Conservation (phyloP, 2,329 filamentous ascomycete species). For the Diaporthe helianthi region DNA sequence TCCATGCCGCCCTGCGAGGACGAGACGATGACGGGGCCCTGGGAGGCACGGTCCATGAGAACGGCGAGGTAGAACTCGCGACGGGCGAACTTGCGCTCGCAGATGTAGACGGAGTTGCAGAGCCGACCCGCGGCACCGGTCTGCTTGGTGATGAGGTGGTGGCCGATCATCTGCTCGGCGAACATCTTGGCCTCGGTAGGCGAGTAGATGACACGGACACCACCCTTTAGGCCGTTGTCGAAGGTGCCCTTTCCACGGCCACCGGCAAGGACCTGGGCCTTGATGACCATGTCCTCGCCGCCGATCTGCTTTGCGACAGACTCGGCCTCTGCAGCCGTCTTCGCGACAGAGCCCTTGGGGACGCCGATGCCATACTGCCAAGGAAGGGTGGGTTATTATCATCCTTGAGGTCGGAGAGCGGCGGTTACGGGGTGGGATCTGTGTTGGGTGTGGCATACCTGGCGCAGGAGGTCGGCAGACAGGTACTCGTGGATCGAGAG, state of each 20-base stretch:
- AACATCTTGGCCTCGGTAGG: slow-evolving; percentile 96
- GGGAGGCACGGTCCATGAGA: slow-evolving; percentile 93
- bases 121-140: slow-evolving; percentile 91
- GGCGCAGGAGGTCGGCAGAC: slow-evolving; percentile 86
- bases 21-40: slow-evolving; percentile 93
- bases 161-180: slow-evolving; percentile 98
- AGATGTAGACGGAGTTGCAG: slow-evolving; percentile 98
- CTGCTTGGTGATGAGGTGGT: slow-evolving; percentile 99
- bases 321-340: slow-evolving; percentile 86
- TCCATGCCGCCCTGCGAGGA: slow-evolving; percentile 99
- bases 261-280: slow-evolving; percentile 97
- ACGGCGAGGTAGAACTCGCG: slow-evolving; percentile 99
- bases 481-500: slow-evolving; percentile 99
- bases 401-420: slow-evolving; percentile 23
- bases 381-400: slow-evolving; percentile 37
- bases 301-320: slow-evolving; percentile 88
- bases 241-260: slow-evolving; percentile 98
- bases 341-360: slow-evolving; percentile 87
- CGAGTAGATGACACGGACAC: slow-evolving; percentile 98
- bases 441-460: slow-evolving; percentile 55
- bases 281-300: slow-evolving; percentile 98
- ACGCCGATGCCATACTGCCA: slow-evolving; percentile 90
- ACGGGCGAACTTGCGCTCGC: slow-evolving; percentile 98
- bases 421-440: slow-evolving; percentile 20
- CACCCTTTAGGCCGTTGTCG: slow-evolving; percentile 98